Evolutionary conservation across 495 filamentous ascomycete genomes (phyloP).

Genomic region (Usnea hakonensis): DNA sequence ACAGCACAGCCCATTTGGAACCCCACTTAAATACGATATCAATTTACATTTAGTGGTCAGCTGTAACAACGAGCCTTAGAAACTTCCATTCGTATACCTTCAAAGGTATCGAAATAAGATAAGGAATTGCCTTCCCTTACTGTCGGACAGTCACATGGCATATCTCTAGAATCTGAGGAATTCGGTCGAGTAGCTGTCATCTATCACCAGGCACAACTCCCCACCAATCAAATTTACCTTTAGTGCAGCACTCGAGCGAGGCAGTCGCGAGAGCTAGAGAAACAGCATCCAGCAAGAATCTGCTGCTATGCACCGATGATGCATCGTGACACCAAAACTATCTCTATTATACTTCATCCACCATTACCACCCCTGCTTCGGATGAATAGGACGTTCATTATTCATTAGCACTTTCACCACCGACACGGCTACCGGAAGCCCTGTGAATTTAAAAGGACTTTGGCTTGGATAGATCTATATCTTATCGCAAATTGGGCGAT

Average conservation of each 20-base stretch:
- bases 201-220: background rate
- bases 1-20: background rate
- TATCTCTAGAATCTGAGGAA: background rate
- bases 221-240: background rate
- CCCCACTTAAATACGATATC: background rate
- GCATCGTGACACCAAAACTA: slow-evolving; percentile 14
- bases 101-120: no score
- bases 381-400: background rate
- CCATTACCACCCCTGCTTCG: slow-evolving; percentile 1
- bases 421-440: background rate
- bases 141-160: background rate
- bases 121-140: no score
- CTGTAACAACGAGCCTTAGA: background rate
- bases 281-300: background rate
- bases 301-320: slow-evolving; percentile 17
- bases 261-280: slow-evolving; percentile 7
- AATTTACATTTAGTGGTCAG: background rate
- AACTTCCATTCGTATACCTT: no score
- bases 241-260: background rate
- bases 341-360: slow-evolving; percentile 4
- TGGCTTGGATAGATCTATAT: no score
- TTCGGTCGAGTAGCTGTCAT: background rate
- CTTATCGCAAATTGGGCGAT: background rate
- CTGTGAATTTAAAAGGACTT: background rate
- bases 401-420: background rate